Evolutionary conservation across 768 basidiomycete species (phyloP).

Genomic region (Pleurotus tuoliensis): DNA sequence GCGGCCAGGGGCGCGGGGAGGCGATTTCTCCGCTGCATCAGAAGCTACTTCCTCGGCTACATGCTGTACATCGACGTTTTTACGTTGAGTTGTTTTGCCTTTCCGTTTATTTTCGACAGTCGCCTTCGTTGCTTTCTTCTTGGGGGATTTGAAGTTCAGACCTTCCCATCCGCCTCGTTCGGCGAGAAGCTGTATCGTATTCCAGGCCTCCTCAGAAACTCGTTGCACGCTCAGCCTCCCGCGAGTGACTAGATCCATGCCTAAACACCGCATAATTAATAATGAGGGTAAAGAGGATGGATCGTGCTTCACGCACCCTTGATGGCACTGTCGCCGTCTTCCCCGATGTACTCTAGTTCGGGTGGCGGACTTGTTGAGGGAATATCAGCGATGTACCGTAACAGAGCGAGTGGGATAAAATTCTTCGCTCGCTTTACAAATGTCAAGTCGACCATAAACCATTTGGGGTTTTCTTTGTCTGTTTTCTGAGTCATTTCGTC

Average conservation of each 20-base stretch:
- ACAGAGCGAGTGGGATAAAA: slow-evolving; percentile 75
- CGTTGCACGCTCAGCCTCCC: slow-evolving; percentile 88
- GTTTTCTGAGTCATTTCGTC: slow-evolving; percentile 56
- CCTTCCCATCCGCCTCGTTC: slow-evolving; percentile 78
- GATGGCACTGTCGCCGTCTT: slow-evolving; percentile 56
- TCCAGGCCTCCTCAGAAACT: slow-evolving; percentile 64
- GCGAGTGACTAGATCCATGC: slow-evolving; percentile 75
- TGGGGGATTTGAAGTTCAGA: slow-evolving; percentile 29
- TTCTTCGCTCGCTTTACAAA: slow-evolving; percentile 62
- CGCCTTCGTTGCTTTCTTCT: slow-evolving; percentile 13
- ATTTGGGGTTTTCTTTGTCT: slow-evolving; percentile 68
- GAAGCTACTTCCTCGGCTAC: background rate
- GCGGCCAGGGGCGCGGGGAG: slow-evolving; percentile 3
- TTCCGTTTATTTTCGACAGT: background rate
- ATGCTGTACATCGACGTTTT: background rate
- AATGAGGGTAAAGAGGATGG: background rate
- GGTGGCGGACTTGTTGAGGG: slow-evolving; percentile 31
- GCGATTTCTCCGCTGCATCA: background rate
- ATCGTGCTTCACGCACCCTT: slow-evolving; percentile 42
- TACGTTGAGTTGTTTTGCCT: background rate
- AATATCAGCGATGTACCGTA: slow-evolving; percentile 56
- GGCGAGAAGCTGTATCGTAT: slow-evolving; percentile 55
- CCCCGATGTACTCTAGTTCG: slow-evolving; percentile 51
- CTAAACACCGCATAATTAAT: slow-evolving; percentile 25
- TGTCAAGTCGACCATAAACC: slow-evolving; percentile 88